phyloP scores from a whole-genome alignment of 2,329 filamentous ascomycete genomes.

The Ceratocystis cubensis region DNA sequence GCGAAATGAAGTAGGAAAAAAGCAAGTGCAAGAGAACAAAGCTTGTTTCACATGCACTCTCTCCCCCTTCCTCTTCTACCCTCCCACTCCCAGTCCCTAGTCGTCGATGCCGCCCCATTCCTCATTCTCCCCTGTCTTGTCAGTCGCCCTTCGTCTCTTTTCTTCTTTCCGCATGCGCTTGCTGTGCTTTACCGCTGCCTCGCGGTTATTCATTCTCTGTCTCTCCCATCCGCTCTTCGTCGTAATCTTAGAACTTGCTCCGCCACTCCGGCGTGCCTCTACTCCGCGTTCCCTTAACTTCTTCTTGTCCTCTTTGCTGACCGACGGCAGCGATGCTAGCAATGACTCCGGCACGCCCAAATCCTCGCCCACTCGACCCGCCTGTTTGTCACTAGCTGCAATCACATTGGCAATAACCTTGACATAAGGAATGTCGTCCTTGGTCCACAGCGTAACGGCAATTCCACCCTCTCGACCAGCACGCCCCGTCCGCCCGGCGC shows the following conservation, averaged over 20 bases:
- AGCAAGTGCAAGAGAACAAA: background rate
- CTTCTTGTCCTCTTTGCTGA: slow-evolving; percentile 73
- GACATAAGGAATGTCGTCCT: slow-evolving; percentile 80
- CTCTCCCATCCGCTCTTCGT: slow-evolving; percentile 68
- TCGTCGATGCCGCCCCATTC: slow-evolving; percentile 41
- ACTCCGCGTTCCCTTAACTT: slow-evolving; percentile 71
- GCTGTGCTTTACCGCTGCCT: slow-evolving; percentile 49
- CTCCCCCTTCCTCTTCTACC: background rate
- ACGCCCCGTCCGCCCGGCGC: slow-evolving; percentile 79
- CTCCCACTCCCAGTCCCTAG: background rate
- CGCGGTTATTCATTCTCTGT: slow-evolving; percentile 52
- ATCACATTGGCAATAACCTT: slow-evolving; percentile 93
- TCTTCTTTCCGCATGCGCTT: slow-evolving; percentile 39
- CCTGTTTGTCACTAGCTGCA: slow-evolving; percentile 63
- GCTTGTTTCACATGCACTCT: background rate
- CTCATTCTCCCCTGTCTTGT: slow-evolving; percentile 23
- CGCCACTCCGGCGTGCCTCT: slow-evolving; percentile 46
- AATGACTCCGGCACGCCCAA: slow-evolving; percentile 70
- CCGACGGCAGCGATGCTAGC: slow-evolving; percentile 70
- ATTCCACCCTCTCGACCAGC: slow-evolving; percentile 79
- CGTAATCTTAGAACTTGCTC: slow-evolving; percentile 55
- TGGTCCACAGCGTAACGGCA: slow-evolving; percentile 88
- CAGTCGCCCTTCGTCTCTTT: slow-evolving; percentile 22
- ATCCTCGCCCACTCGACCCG: slow-evolving; percentile 39
- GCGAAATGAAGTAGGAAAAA: too few relatives aligned